Conservation (phyloP, 257 asterid species). For the Linderniella brevidens region DNA sequence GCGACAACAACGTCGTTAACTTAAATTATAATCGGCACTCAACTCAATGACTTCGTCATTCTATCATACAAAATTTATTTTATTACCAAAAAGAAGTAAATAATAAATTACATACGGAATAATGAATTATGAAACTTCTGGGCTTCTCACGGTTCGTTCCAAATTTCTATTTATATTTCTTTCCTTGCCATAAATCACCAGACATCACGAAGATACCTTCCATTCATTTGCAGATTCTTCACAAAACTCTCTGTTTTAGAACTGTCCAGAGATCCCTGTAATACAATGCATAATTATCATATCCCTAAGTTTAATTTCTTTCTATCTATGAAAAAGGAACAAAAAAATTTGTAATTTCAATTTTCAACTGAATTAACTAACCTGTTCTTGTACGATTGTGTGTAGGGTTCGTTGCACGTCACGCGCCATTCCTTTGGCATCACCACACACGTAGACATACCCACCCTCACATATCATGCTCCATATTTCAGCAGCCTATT, state of each 20-base stretch:
- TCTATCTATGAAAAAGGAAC: not conserved
- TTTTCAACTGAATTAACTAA: constrained; percentile 8
- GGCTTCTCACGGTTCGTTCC: not conserved
- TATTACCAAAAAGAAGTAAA: too few relatives aligned
- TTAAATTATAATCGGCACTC: constrained; percentile 1
- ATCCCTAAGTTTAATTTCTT: too few relatives aligned
- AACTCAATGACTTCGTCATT: not conserved
- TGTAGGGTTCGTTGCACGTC: constrained; percentile 94
- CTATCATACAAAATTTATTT: not conserved
- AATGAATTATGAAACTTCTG: not conserved
- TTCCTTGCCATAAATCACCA: constrained; percentile 18
- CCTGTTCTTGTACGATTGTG: constrained; percentile 83
- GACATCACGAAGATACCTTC: constrained; percentile 42
- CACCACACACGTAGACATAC: constrained; percentile 78
- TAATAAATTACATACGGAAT: too few relatives aligned
- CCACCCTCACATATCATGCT: constrained; percentile 70
- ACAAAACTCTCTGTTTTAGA: constrained; percentile 47
- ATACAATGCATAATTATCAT: not conserved
- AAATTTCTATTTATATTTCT: too few relatives aligned
- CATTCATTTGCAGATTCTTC: constrained; percentile 40
- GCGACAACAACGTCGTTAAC: constrained; percentile 11
- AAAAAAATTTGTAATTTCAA: not conserved
- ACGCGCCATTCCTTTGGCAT: constrained; percentile 98
- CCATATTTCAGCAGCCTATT: constrained; percentile 75
- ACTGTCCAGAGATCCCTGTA: constrained; percentile 47